Evolutionary conservation across 2,329 filamentous ascomycete species (phyloP), one percentile per base, ranked within the genome.

Genomic region (Blastomyces emzantsi): DNA sequence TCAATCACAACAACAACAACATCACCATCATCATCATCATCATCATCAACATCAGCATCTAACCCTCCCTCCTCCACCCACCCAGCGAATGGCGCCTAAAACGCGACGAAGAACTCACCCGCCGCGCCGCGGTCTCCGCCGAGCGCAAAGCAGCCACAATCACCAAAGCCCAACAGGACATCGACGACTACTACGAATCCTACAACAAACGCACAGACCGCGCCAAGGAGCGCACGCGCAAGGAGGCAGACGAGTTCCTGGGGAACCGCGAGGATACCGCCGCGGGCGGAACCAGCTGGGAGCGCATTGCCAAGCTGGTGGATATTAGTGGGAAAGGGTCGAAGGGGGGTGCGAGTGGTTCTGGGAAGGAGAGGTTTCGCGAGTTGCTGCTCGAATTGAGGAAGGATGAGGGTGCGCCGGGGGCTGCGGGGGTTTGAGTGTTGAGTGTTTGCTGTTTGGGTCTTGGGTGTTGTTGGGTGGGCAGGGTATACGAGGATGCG

Each of bases 161-260:
- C 73, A 87, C 90, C 75, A 91, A 94, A 70, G 94, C 94, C 13
- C 91, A 92, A 73, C 85, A 92, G 75, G 94, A 95, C 76, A 96
- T 99, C 68, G 94, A 99, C 75, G 94, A 97, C 76, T 99, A 97
- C 80, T 99, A 99, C 82, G 92, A 97, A 74, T 97, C 96, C 79
- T 99, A 99, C 82, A 97, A 97, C 81, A 87, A 89, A 77, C 96
- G 97, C 81, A 93, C 94, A 76, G 94, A 99, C 76, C 97, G 97
- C 84, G 86, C 85, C 65, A 88, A 97, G 69, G 83, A 88, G 28
- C 90, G 96, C 80, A 94, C 93, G 63, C 86, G 88, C 71, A 89
- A 90, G 76, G 94, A 99, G 70, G 94, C 93, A 7, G 93, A 97
- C 73, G 87, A 96, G 73, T 99, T 97, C 77, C 80, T 97, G 57